A percentile compares a stretch with the other conserved stretches of the same genome.
Conservation (phyloP, 192 early-diverging fungal genomes). For the Coemansia sp. region DNA sequence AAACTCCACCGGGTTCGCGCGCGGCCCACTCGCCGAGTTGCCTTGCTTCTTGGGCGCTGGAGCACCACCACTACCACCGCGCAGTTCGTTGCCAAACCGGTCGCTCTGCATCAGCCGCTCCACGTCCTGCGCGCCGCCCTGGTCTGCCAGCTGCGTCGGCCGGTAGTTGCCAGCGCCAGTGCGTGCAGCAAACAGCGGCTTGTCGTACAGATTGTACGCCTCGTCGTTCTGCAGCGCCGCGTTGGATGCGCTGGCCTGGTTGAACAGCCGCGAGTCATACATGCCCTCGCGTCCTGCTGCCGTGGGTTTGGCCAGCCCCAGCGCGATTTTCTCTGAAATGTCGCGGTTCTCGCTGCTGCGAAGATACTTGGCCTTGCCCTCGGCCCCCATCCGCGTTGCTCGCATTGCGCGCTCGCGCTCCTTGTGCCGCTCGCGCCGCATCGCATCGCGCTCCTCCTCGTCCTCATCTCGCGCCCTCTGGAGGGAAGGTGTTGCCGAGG, state of each 20-base stretch:
- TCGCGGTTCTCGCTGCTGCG: slow-evolving; percentile 71
- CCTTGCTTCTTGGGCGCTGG: slow-evolving; percentile 19
- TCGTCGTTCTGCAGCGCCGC: slow-evolving; percentile 91
- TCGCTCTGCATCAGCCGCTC: slow-evolving; percentile 65
- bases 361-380: slow-evolving; percentile 72
- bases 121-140: slow-evolving; percentile 50
- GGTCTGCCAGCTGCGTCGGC: slow-evolving; percentile 61
- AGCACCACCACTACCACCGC: slow-evolving; percentile 69
- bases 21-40: slow-evolving; percentile 26
- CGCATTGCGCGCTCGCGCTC: slow-evolving; percentile 84
- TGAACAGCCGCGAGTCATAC: slow-evolving; percentile 94
- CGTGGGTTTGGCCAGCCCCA: slow-evolving; percentile 92
- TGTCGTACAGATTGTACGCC: slow-evolving; percentile 91
- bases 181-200: slow-evolving; percentile 81
- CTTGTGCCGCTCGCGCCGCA: slow-evolving; percentile 76
- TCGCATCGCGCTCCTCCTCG: slow-evolving; percentile 75
- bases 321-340: slow-evolving; percentile 97
- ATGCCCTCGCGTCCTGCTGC: slow-evolving; percentile 78
- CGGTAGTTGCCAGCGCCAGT: slow-evolving; percentile 68
- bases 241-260: slow-evolving; percentile 78
- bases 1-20: slow-evolving; percentile 89
- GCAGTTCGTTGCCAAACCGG: slow-evolving; percentile 58
- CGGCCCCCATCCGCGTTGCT: slow-evolving; percentile 83
- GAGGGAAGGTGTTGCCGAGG: too few relatives aligned
- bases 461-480: slow-evolving; percentile 48